Conservation (phyloP, 495 filamentous ascomycete species). For the Hypoxylon cercidicola region DNA sequence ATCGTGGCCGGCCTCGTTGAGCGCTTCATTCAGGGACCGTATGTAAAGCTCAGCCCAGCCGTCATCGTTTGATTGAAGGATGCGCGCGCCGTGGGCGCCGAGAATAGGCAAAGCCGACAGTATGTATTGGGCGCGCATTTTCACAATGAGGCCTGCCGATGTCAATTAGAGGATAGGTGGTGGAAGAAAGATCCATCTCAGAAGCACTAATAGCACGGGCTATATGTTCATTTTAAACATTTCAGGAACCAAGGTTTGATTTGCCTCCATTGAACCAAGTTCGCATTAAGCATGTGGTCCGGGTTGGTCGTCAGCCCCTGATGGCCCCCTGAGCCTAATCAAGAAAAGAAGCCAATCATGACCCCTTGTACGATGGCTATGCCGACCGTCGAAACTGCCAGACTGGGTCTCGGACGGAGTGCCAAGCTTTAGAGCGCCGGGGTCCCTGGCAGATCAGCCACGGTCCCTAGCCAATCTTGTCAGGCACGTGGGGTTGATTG, state of each 20-base stretch:
- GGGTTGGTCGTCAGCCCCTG: constrained; percentile 20
- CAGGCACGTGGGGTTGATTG: constrained; percentile 32
- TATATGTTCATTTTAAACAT: constrained; percentile 26
- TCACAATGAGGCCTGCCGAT: constrained; percentile 17
- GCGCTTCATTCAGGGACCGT: constrained; percentile 62
- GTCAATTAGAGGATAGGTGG: not conserved
- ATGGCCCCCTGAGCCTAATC: constrained; percentile 8
- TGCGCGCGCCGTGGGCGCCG: constrained; percentile 55
- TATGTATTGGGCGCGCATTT: constrained; percentile 33
- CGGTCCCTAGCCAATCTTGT: constrained; percentile 31
- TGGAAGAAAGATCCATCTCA: constrained; percentile 5
- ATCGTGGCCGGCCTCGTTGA: constrained; percentile 64
- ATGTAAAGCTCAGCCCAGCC: constrained; percentile 77
- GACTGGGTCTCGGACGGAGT: constrained; percentile 3
- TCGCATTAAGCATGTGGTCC: constrained; percentile 24
- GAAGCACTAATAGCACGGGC: constrained; percentile 6
- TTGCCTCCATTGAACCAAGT: constrained; percentile 8
- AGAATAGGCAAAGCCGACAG: constrained; percentile 23
- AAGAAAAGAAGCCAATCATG: constrained; percentile 17
- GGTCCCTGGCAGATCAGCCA: constrained; percentile 21
- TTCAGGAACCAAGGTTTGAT: not conserved
- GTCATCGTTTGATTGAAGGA: constrained; percentile 75
- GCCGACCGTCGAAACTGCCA: constrained; percentile 26
- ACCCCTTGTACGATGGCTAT: constrained; percentile 15
- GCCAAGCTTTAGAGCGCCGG: constrained; percentile 28